Evolutionary conservation across 139 green algal genomes (phyloP).

Genomic region (Yamagishiella unicocca): DNA sequence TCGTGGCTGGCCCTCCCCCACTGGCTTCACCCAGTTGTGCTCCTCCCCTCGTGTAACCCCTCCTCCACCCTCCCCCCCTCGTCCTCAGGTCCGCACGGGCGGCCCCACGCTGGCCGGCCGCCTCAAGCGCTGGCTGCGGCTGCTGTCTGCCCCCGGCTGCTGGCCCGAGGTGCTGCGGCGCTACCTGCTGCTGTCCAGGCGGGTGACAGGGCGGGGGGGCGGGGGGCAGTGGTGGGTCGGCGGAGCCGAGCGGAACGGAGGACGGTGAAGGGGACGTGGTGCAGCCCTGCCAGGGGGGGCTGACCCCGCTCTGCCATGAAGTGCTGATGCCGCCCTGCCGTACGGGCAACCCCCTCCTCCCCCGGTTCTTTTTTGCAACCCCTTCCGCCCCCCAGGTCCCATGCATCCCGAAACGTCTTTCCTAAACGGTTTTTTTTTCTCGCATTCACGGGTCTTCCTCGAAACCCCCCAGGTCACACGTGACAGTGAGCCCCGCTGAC

Average conservation of each 20-base stretch:
- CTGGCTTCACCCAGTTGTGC: not conserved
- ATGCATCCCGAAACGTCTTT: too few relatives aligned
- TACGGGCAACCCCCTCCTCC: not conserved
- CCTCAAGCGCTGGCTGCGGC: constrained; percentile 55
- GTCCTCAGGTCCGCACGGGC: not conserved
- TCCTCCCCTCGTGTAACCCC: not conserved
- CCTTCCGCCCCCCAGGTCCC: not conserved
- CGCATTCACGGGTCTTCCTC: too few relatives aligned
- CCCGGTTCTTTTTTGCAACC: not conserved
- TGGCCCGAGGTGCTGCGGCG: constrained; percentile 69
- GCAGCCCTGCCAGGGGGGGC: not conserved
- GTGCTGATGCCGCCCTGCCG: too few relatives aligned
- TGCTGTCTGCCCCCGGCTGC: constrained; percentile 38
- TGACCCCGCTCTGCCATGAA: too few relatives aligned
- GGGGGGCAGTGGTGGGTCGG: not conserved
- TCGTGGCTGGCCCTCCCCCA: too few relatives aligned
- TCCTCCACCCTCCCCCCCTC: not conserved
- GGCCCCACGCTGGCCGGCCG: constrained; percentile 42
- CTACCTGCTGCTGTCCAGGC: constrained; percentile 52
- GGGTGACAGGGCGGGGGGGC: not conserved
- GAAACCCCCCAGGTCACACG: constrained; percentile 26
- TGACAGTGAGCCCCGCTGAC: constrained; percentile 16
- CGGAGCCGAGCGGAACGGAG: too few relatives aligned
- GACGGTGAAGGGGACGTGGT: not conserved
- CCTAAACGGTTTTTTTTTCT: too few relatives aligned